phyloP scores from a whole-genome alignment of 768 basidiomycete species.

The Tremella fuciformis region DNA sequence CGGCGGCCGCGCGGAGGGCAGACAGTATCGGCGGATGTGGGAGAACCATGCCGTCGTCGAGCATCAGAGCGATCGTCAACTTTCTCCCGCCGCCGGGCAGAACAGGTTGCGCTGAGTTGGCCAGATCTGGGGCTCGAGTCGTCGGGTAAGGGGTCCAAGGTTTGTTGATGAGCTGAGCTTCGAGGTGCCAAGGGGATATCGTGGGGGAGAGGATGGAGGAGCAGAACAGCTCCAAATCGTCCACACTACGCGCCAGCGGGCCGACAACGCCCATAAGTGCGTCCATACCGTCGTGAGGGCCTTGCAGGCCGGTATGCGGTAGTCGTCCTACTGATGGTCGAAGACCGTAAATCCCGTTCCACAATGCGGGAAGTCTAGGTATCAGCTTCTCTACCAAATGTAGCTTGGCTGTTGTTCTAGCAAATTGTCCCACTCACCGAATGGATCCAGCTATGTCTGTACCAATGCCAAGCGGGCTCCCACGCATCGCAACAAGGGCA shows the following conservation, averaged over 20 bases:
- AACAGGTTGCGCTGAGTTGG: background rate
- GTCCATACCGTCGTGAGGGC: conserved; percentile 10
- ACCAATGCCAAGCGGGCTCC: conserved; percentile 31
- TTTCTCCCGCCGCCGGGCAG: background rate
- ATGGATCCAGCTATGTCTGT: conserved; percentile 14
- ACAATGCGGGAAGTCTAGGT: conserved; percentile 14
- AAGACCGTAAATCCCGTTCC: conserved; percentile 18
- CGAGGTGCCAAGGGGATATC: conserved; percentile 57
- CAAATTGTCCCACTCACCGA: conserved; percentile 3
- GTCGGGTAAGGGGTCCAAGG: conserved; percentile 53
- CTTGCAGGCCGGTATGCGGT: conserved; percentile 8
- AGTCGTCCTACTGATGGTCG: conserved; percentile 6
- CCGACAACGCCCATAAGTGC: conserved; percentile 50
- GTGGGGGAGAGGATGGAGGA: conserved; percentile 54
- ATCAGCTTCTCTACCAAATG: conserved; percentile 19
- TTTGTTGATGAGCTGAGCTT: conserved; percentile 57
- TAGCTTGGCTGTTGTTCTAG: too few species aligned
- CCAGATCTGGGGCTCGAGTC: background rate
- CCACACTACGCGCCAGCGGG: conserved; percentile 57
- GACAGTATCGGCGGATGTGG: conserved; percentile 34
- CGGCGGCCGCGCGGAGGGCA: conserved; percentile 25
- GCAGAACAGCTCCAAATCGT: conserved; percentile 59
- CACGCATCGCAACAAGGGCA: conserved; percentile 20
- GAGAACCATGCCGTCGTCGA: conserved; percentile 36
- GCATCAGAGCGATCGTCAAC: conserved; percentile 13